Conservation (phyloP, 768 basidiomycete genomes). For the Tulasnella sp. region DNA sequence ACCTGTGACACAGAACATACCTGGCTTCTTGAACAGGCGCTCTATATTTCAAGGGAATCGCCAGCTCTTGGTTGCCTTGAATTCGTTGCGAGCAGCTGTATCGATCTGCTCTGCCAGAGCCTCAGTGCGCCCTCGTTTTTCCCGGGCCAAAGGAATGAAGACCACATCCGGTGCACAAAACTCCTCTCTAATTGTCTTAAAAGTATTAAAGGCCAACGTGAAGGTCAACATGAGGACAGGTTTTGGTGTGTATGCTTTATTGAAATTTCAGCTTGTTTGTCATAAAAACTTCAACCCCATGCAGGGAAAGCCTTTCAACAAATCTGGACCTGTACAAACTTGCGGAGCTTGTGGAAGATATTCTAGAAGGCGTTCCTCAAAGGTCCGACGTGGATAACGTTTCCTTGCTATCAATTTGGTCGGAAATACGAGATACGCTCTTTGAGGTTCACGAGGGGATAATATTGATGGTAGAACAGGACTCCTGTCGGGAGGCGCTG, state of each 20-base stretch:
- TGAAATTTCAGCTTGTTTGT: not conserved
- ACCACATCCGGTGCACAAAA: not conserved
- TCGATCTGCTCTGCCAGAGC: not conserved
- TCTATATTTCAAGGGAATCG: not conserved
- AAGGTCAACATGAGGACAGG: no score
- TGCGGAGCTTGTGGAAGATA: not conserved
- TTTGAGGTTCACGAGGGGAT: no score
- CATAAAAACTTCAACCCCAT: not conserved
- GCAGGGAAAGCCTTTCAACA: not conserved
- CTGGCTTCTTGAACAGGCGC: not conserved
- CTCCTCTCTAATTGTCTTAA: not conserved
- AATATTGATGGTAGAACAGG: no score
- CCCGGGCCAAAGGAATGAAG: no score
- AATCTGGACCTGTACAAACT: not conserved
- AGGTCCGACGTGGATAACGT: not conserved
- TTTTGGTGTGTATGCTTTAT: not conserved
- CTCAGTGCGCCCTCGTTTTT: no score
- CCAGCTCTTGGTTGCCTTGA: not conserved
- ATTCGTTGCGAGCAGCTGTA: not conserved
- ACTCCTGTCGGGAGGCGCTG: no score
- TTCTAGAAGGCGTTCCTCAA: not conserved
- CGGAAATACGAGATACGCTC: not conserved
- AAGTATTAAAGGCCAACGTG: no score
- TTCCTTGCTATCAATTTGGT: not conserved
- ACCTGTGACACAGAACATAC: not conserved